Percentiles rank a stretch among this genome's conserved stretches.
These are phyloP conservation scores for Pichia occidentalis DNA, from an alignment of 805 yeast species.

Conservation along the genomic window DNA sequence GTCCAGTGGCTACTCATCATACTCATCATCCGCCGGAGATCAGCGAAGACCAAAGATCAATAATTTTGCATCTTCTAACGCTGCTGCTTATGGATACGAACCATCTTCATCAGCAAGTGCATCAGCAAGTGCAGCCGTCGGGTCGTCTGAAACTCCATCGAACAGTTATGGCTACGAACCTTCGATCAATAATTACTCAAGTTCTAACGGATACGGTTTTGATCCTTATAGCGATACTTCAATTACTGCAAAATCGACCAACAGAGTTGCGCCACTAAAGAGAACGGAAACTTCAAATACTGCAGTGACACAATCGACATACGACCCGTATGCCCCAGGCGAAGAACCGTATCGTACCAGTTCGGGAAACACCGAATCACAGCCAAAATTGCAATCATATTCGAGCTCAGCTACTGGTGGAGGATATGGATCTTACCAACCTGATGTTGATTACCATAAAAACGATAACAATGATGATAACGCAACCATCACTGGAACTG, in stretches of 20 bases:
- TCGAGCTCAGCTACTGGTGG: slow-evolving; percentile 6
- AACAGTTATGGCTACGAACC: slow-evolving; percentile 7
- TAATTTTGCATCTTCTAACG: slow-evolving; percentile 1
- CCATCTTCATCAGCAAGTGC: background rate
- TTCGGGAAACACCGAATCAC: background rate
- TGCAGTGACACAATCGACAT: slow-evolving; percentile 14
- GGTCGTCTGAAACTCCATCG: background rate
- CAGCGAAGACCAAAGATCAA: slow-evolving; percentile 8
- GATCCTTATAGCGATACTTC: slow-evolving; percentile 20
- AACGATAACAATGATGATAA: slow-evolving; percentile 2
- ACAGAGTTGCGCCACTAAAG: background rate
- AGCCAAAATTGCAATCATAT: background rate
- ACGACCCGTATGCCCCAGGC: slow-evolving; percentile 24
- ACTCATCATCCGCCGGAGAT: background rate
- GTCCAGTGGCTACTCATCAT: background rate
- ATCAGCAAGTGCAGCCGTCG: background rate
- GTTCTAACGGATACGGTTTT: slow-evolving; percentile 11
- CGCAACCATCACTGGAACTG: background rate
- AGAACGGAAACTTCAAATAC: slow-evolving; percentile 3
- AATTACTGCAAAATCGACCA: background rate
- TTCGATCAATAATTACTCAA: slow-evolving; percentile 8
- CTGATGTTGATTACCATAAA: slow-evolving; percentile 8
- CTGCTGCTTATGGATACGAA: too few species aligned
- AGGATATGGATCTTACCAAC: slow-evolving; percentile 4
- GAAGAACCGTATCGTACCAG: slow-evolving; percentile 9